Conservation (phyloP, 139 green algal species). For the Coelastrella sp. region DNA sequence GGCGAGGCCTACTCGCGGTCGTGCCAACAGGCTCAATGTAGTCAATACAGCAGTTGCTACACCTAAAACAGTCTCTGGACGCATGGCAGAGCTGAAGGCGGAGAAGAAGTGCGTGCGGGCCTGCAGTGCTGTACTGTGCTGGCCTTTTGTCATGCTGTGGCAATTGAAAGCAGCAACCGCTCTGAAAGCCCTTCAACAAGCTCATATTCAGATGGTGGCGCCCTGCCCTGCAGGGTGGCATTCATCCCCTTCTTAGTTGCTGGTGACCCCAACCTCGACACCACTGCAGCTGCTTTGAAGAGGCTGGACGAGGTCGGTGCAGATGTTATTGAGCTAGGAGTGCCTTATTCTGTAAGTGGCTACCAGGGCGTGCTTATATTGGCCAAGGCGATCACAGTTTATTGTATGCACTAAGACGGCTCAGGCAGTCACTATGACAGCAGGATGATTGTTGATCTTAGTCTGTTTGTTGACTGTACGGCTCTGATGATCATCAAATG, state of each 20-base stretch:
- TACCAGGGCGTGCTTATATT: not conserved
- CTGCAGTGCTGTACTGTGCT: not conserved
- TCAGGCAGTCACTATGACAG: too few species aligned
- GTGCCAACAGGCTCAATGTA: conserved; percentile 20
- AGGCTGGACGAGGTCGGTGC: conserved; percentile 82
- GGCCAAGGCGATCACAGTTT: too few species aligned
- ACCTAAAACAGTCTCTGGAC: conserved; percentile 55
- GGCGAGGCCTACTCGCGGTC: not conserved
- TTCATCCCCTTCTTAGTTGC: conserved; percentile 97
- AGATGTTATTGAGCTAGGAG: conserved; percentile 98
- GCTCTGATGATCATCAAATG: too few species aligned
- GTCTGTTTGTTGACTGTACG: too few species aligned
- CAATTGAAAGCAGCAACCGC: not conserved
- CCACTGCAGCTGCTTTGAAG: conserved; percentile 85
- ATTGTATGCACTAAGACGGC: too few species aligned
- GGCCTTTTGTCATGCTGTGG: not conserved
- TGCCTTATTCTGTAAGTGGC: conserved; percentile 74
- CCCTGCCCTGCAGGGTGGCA: conserved; percentile 67
- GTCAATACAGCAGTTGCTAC: conserved; percentile 23
- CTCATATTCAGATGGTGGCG: not conserved
- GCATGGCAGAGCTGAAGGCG: conserved; percentile 73
- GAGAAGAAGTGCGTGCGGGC: conserved; percentile 61
- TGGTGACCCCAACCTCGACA: conserved; percentile 94
- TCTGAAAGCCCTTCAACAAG: not conserved
- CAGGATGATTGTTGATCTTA: too few species aligned